A percentile compares a stretch with the other conserved stretches of the same genome.
These are phyloP conservation scores for Setaria viridis DNA, from an alignment of 202 grass and related monocot genomes.

Conservation along the genomic window DNA sequence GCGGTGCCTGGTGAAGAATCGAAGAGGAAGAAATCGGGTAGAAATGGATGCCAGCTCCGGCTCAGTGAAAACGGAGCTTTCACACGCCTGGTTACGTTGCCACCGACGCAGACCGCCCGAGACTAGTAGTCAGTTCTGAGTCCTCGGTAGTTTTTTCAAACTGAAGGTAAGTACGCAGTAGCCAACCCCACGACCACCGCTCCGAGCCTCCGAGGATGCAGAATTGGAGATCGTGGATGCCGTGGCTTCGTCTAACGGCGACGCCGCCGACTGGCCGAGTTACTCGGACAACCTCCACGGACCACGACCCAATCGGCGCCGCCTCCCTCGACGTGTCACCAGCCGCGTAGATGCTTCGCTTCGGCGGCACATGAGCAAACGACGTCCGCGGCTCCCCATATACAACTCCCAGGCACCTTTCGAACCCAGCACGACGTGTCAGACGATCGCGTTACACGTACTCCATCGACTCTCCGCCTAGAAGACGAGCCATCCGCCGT, in stretches of 20 bases:
- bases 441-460: too few species aligned
- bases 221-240: neutral
- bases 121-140: neutral
- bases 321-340: neutral
- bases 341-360: conserved; percentile 1
- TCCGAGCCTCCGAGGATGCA: neutral
- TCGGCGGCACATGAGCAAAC: neutral
- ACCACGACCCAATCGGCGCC: neutral
- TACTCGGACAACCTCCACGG: neutral
- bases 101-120: neutral
- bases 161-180: too few species aligned
- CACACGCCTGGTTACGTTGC: neutral
- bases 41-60: neutral
- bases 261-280: neutral
- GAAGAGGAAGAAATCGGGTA: neutral
- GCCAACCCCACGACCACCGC: neutral
- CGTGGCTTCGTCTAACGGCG: conserved; percentile 15
- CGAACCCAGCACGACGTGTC: neutral
- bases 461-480: neutral
- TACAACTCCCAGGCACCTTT: neutral
- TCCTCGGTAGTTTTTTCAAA: neutral
- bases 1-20: neutral
- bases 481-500: too few species aligned
- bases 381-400: neutral
- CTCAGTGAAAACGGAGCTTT: neutral